Base-by-base conservation (phyloP, 306 rosid genomes). In the Quercus glauca region DNA sequence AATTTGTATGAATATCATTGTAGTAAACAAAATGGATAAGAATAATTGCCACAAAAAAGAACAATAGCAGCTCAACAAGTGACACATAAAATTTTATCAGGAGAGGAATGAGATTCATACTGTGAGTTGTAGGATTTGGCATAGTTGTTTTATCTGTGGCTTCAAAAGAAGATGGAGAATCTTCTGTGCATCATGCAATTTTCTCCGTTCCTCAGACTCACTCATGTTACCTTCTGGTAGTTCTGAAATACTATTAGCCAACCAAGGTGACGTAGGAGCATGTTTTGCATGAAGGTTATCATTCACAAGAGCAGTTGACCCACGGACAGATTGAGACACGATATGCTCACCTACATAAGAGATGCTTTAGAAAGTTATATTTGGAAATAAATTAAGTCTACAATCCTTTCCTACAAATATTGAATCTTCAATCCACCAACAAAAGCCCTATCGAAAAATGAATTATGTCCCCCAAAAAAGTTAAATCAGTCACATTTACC, bases 321-420 rank as follows among this genome's bases (percentile, higher is more conserved):
- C 63, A 70, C 70, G 67, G 35, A 79, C 72, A 72, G 79, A 86
- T 51, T 69, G 63, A 83, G 71, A 63, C 70, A 67, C 80, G 81
- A 79, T 74, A 71, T 85, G 84, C 37, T 49, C 74, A 83, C 89
- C 92, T 88, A 87, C 87, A 80, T 10, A 82, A 57, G 79, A 43
- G 74, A 80, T 74, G 81, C 56, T 74, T 75, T 90, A 61, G 82
- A 72, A 74, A 56, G 56, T 69, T 37, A 69, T 69, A 74, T n/a
- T 81, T 60, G 73, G 43, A 65, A 82, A 76, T 61, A 29, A 65
- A 59, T 67, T 72, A 41, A 69, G 75, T 26, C 58, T 56, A 76
- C 37, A 56, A 57, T 28, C 37, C 9, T 37, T 29, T 73, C 75
- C 67, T 41, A 33, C 51, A 73, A 72, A 74, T 26, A 70, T 41